These are phyloP conservation scores for Daldinia grandis DNA, from an alignment of 495 filamentous ascomycete genomes.

Conservation along the genomic window DNA sequence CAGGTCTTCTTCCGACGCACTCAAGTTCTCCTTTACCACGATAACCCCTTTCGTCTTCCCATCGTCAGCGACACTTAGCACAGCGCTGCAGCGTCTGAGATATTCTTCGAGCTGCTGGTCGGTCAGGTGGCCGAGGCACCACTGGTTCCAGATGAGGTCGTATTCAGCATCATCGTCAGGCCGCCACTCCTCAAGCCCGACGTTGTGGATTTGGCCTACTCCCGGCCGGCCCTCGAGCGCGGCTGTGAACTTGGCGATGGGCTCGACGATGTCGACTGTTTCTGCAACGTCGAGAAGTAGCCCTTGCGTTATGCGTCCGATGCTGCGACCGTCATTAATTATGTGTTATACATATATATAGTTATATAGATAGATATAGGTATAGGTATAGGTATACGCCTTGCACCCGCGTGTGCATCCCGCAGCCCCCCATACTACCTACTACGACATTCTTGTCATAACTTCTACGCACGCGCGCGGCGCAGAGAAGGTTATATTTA, in stretches of 20 bases:
- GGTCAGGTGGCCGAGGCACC: slow-evolving; percentile 92
- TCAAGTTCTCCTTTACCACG: slow-evolving; percentile 89
- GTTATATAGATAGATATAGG: not conserved
- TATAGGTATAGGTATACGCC: not conserved
- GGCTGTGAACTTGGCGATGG: slow-evolving; percentile 65
- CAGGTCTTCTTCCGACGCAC: slow-evolving; percentile 68
- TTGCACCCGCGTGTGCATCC: not conserved
- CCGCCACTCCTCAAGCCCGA: slow-evolving; percentile 79
- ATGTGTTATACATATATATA: not conserved
- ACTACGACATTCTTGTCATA: not conserved
- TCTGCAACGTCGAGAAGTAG: slow-evolving; percentile 53
- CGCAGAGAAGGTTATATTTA: not conserved
- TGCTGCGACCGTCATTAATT: slow-evolving; percentile 46
- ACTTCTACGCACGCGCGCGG: not conserved
- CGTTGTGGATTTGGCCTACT: slow-evolving; percentile 72
- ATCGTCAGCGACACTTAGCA: slow-evolving; percentile 54
- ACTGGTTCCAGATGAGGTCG: slow-evolving; percentile 79
- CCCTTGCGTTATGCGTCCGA: slow-evolving; percentile 64
- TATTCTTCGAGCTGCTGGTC: slow-evolving; percentile 77
- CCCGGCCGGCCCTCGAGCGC: slow-evolving; percentile 51
- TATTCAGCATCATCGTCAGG: slow-evolving; percentile 63
- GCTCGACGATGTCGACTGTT: slow-evolving; percentile 63
- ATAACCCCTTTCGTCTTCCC: slow-evolving; percentile 60
- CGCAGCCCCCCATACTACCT: not conserved
- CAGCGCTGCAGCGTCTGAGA: slow-evolving; percentile 66